Evolutionary conservation across 2,329 filamentous ascomycete species (phyloP).

Genomic region (Botrytis porri): DNA sequence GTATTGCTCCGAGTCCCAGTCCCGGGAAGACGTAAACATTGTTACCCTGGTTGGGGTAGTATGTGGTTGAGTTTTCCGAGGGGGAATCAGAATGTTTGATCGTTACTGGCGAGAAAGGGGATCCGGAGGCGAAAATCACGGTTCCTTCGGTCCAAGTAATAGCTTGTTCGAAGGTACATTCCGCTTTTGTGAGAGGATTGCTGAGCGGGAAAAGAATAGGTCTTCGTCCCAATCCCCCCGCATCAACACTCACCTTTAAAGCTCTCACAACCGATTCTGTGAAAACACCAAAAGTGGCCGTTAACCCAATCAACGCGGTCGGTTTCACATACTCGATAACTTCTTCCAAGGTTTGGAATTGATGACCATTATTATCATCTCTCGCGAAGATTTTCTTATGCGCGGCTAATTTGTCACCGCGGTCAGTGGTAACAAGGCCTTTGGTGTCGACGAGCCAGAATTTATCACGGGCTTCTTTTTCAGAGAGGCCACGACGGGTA

Average conservation of each 20-base stretch:
- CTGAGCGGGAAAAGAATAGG: constrained; percentile 96
- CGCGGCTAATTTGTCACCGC: constrained; percentile 88
- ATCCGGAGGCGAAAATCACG: constrained; percentile 91
- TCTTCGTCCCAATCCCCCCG: constrained; percentile 65
- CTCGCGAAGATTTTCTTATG: constrained; percentile 76
- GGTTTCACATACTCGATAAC: constrained; percentile 95
- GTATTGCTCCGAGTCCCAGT: constrained; percentile 87
- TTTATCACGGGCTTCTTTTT: constrained; percentile 81
- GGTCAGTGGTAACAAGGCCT: constrained; percentile 88
- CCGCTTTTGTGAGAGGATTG: constrained; percentile 93
- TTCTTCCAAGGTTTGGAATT: constrained; percentile 79
- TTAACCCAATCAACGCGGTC: constrained; percentile 89
- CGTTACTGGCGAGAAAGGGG: constrained; percentile 76
- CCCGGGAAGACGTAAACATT: constrained; percentile 94
- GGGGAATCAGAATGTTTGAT: constrained; percentile 57
- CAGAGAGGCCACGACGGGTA: constrained; percentile 83
- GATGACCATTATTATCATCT: constrained; percentile 60
- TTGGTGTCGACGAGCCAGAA: constrained; percentile 98
- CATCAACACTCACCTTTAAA: constrained; percentile 62
- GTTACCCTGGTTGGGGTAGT: constrained; percentile 82
- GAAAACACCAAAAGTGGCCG: constrained; percentile 92
- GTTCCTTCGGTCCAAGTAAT: constrained; percentile 87
- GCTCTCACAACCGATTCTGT: constrained; percentile 78
- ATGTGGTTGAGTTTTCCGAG: constrained; percentile 50
- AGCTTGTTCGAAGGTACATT: constrained; percentile 95